Conservation (phyloP, 176 grass and related monocot species). For the Guadua angustifolia region DNA sequence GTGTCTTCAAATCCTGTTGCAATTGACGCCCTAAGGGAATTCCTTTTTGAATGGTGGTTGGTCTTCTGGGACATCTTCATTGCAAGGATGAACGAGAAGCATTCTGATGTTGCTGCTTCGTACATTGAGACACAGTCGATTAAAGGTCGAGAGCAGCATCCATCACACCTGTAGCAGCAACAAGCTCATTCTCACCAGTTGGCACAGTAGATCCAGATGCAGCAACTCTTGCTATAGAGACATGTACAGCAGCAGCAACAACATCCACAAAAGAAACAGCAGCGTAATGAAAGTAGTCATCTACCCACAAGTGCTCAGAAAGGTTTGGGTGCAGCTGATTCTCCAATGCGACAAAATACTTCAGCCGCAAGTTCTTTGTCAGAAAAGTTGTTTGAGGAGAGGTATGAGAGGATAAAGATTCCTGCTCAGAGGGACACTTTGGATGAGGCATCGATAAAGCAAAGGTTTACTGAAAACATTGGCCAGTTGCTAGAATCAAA, state of each 20-base stretch:
- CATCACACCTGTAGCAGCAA: slow-evolving; percentile 41
- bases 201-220: slow-evolving; percentile 55
- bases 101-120: slow-evolving; percentile 67
- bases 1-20: no score
- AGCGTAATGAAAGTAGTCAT: slow-evolving; percentile 45
- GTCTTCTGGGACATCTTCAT: slow-evolving; percentile 91
- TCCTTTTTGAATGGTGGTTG: slow-evolving; percentile 84
- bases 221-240: slow-evolving; percentile 55
- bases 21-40: slow-evolving; percentile 69
- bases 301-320: slow-evolving; percentile 51
- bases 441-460: slow-evolving; percentile 57
- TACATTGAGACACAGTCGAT: slow-evolving; percentile 67
- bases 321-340: slow-evolving; percentile 45
- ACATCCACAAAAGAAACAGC: slow-evolving; percentile 42
- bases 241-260: slow-evolving; percentile 43
- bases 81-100: slow-evolving; percentile 74
- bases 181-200: slow-evolving; percentile 46
- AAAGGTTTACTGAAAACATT: slow-evolving; percentile 54
- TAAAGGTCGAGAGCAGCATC: slow-evolving; percentile 65
- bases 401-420: slow-evolving; percentile 42
- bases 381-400: slow-evolving; percentile 61
- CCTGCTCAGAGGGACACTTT: slow-evolving; percentile 56
- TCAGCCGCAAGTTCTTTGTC: slow-evolving; percentile 52
- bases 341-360: slow-evolving; percentile 48
- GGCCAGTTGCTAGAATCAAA: slow-evolving; percentile 64